A percentile compares a stretch with the other conserved stretches of the same genome.
Conservation (phyloP, 2,329 filamentous ascomycete genomes). For the Microsporum audouinii region DNA sequence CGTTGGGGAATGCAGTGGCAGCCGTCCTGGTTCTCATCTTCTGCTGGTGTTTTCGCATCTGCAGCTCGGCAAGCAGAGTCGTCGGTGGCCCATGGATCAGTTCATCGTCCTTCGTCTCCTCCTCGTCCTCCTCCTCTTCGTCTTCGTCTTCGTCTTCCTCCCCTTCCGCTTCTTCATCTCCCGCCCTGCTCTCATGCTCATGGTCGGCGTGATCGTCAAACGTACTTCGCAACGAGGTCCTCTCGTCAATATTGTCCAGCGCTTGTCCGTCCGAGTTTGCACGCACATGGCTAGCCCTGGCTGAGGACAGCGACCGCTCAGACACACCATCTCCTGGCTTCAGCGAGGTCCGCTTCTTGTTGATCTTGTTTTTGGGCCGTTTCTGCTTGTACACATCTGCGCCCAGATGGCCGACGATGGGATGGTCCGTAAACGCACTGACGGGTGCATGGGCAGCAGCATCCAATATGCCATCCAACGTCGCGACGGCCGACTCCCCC, state of each 20-base stretch:
- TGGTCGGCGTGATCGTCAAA: constrained; percentile 14
- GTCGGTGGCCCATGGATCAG: constrained; percentile 63
- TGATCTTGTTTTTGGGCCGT: constrained; percentile 21
- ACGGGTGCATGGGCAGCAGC: constrained; percentile 81
- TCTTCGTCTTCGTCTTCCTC: constrained; percentile 33
- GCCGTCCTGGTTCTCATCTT: constrained; percentile 65
- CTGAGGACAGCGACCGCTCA: constrained; percentile 16
- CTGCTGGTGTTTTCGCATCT: constrained; percentile 80
- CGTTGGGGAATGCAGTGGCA: constrained; percentile 53
- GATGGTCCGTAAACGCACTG: constrained; percentile 81
- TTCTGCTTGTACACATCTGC: constrained; percentile 58
- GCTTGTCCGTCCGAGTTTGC: constrained; percentile 14
- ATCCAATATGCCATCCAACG: constrained; percentile 82
- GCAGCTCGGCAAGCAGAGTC: constrained; percentile 82
- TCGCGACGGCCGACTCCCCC: constrained; percentile 74
- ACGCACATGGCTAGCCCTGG: constrained; percentile 11
- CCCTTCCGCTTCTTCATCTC: constrained; percentile 15
- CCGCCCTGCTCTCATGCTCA: constrained; percentile 1
- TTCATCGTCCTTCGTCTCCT: constrained; percentile 31
- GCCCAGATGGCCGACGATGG: constrained; percentile 65
- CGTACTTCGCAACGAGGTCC: constrained; percentile 12
- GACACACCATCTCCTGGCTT: neutral
- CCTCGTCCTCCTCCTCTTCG: constrained; percentile 40
- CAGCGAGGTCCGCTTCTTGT: constrained; percentile 19
- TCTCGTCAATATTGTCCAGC: constrained; percentile 12